A percentile compares a stretch with the other conserved stretches of the same genome.
phyloP scores from a whole-genome alignment of 1,284 basidiomycete species.

The Earliella scabrosa region DNA sequence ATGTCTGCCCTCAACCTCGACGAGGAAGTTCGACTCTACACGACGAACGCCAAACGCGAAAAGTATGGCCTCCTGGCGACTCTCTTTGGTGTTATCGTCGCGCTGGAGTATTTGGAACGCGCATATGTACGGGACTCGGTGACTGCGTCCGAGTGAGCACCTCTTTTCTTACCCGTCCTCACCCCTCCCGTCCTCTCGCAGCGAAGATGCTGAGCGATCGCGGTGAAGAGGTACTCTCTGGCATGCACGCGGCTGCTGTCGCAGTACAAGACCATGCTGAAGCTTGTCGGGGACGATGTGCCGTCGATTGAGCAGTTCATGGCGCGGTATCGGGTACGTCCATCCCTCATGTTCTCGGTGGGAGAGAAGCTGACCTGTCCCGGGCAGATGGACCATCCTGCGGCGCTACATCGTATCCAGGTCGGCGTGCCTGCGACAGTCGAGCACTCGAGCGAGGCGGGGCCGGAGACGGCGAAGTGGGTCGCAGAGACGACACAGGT shows the following conservation, averaged over 20 bases:
- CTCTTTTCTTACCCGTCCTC: neutral
- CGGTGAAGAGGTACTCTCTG: constrained; percentile 86
- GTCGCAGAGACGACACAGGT: constrained; percentile 99
- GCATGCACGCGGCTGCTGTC: constrained; percentile 91
- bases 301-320: constrained; percentile 90
- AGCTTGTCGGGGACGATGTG: constrained; percentile 87
- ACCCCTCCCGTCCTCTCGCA: neutral
- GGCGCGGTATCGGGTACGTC: constrained; percentile 78
- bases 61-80: constrained; percentile 89
- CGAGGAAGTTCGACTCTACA: constrained; percentile 92
- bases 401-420: constrained; percentile 87
- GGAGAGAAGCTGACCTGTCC: too few relatives aligned
- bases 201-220: constrained; percentile 22
- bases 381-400: constrained; percentile 95
- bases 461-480: constrained; percentile 91
- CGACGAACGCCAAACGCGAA: constrained; percentile 89
- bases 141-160: constrained; percentile 83
- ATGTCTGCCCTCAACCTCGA: constrained; percentile 64
- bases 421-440: constrained; percentile 97
- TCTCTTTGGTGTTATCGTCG: constrained; percentile 89
- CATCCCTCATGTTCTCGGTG: too few relatives aligned
- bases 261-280: constrained; percentile 97
- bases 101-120: constrained; percentile 93
- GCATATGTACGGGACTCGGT: constrained; percentile 96
- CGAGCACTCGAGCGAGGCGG: constrained; percentile 86